Percentiles rank a stretch among this genome's conserved stretches.
phyloP scores from a whole-genome alignment of 2,329 filamentous ascomycete genomes.

The Colletotrichum camelliae region DNA sequence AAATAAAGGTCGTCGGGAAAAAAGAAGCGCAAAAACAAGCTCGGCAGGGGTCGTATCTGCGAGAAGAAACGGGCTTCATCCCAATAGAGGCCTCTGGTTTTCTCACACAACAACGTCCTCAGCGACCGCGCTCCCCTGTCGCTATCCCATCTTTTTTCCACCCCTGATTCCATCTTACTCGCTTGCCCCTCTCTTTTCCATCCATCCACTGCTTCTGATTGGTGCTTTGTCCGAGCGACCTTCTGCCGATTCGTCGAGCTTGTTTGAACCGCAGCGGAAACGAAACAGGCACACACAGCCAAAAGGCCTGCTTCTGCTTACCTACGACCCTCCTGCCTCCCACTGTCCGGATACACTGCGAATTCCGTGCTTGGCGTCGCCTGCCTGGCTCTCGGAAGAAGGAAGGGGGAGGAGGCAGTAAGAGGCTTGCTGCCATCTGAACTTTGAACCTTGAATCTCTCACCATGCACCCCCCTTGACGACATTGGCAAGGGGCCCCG shows the following conservation, averaged over 20 bases:
- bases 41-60: conserved; percentile 12
- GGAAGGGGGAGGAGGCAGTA: background rate
- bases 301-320: background rate
- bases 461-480: conserved; percentile 7
- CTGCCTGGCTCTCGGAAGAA: background rate
- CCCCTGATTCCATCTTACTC: conserved; percentile 13
- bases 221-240: background rate
- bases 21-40: conserved; percentile 24
- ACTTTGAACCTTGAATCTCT: conserved; percentile 11
- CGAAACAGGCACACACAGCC: conserved; percentile 15
- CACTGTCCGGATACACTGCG: background rate
- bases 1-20: conserved; percentile 7
- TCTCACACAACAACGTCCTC: background rate
- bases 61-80: conserved; percentile 20
- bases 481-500: background rate
- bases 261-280: conserved; percentile 22
- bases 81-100: conserved; percentile 5
- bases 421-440: conserved; percentile 22
- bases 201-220: background rate
- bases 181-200: conserved; percentile 4
- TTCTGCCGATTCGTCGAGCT: conserved; percentile 21
- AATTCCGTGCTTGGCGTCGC: background rate
- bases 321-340: background rate
- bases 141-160: conserved; percentile 16
- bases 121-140: background rate